phyloP scores from a whole-genome alignment of 148 eudicot genomes.

The Rhododendron ferrugineum region DNA sequence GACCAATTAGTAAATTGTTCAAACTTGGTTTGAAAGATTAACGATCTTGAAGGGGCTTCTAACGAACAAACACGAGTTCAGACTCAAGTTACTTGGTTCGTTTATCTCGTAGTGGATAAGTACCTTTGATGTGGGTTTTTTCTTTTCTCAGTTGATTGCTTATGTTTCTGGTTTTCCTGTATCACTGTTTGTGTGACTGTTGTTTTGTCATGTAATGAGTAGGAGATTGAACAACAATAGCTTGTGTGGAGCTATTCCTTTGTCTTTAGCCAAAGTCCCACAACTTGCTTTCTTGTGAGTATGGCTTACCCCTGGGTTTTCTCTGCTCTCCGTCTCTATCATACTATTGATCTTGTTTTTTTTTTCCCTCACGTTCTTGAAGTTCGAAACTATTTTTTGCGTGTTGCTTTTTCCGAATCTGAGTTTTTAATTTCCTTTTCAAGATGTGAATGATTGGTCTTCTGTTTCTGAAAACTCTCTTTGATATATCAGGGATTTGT shows the following conservation, averaged over 20 bases:
- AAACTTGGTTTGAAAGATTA: no score
- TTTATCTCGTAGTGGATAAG: neutral
- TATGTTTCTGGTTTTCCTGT: constrained; percentile 11
- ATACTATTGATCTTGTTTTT: constrained; percentile 13
- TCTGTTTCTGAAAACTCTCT: constrained; percentile 14
- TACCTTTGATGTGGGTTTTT: constrained; percentile 6
- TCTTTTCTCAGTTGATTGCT: constrained; percentile 5
- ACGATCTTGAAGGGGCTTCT: no score
- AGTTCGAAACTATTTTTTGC: neutral
- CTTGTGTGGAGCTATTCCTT: constrained; percentile 73
- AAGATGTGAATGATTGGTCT: constrained; percentile 11
- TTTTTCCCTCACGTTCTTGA: neutral
- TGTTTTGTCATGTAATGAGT: constrained; percentile 34
- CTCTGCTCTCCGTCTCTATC: neutral
- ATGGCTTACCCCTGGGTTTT: constrained; percentile 10
- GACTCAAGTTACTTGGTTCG: neutral
- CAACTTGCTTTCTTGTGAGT: constrained; percentile 97
- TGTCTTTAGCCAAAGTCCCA: constrained; percentile 58
- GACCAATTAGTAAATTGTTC: no score
- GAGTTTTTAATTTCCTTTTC: neutral
- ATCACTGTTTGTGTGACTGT: constrained; percentile 23
- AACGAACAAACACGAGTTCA: neutral
- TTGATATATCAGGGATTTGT: constrained; percentile 70
- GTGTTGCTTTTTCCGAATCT: neutral
- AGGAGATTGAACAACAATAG: constrained; percentile 93